phyloP scores from a whole-genome alignment of 176 grass and related monocot genomes.

The Chloris gayana region DNA sequence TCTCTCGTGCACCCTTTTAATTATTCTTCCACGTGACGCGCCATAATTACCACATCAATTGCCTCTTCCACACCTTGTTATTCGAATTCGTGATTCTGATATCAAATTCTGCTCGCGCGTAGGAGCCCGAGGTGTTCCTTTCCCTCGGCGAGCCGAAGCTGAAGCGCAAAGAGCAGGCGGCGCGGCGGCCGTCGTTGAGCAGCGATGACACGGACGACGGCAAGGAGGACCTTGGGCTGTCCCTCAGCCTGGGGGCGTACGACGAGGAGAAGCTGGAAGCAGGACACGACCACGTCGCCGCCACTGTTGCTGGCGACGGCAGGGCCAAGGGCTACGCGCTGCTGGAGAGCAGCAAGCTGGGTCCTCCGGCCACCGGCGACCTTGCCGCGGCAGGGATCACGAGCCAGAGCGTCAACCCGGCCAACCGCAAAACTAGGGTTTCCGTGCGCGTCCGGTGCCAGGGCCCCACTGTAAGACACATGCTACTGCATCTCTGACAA shows the following conservation, averaged over 20 bases:
- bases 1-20: constrained; percentile 43
- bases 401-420: constrained; percentile 80
- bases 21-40: constrained; percentile 47
- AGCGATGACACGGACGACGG: constrained; percentile 49
- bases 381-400: constrained; percentile 37
- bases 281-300: constrained; percentile 16
- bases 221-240: constrained; percentile 74
- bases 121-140: constrained; percentile 78
- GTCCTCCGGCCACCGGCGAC: constrained; percentile 13
- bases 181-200: constrained; percentile 30
- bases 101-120: neutral
- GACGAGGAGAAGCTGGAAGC: constrained; percentile 41
- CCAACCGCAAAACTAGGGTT: constrained; percentile 98
- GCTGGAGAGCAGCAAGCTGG: constrained; percentile 65
- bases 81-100: constrained; percentile 37
- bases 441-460: constrained; percentile 89
- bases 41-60: constrained; percentile 54
- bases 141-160: constrained; percentile 58
- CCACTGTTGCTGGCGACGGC: constrained; percentile 6
- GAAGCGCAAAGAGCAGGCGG: constrained; percentile 47
- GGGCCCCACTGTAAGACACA: constrained; percentile 82
- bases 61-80: constrained; percentile 3
- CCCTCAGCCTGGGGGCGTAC: constrained; percentile 64
- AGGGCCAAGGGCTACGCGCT: constrained; percentile 46
- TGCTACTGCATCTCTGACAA: constrained; percentile 11